These are phyloP conservation scores for Aspergillus quadricinctus DNA, from an alignment of 2,329 filamentous ascomycete species.

Conservation along the genomic window DNA sequence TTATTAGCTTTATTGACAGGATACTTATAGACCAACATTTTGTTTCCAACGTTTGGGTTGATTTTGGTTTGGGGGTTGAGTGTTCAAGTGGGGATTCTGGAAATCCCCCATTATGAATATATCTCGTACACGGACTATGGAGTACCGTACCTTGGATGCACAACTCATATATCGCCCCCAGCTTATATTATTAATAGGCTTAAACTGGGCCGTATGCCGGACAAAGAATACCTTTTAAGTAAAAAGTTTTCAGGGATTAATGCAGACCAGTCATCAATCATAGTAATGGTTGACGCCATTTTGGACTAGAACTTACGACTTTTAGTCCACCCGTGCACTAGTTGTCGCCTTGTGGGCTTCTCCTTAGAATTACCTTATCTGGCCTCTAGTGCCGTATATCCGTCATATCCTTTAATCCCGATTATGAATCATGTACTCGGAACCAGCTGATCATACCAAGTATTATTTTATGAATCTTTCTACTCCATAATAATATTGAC, in stretches of 20 bases:
- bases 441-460: not conserved
- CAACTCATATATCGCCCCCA: not conserved
- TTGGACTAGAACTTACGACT: not conserved
- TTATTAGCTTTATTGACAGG: not conserved
- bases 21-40: not conserved
- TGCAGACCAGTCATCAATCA: not conserved
- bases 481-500: not conserved
- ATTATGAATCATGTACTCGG: not conserved
- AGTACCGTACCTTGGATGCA: not conserved
- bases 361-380: not conserved
- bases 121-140: not conserved
- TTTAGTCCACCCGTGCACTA: not conserved
- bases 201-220: slow-evolving; percentile 14
- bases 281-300: slow-evolving; percentile 1
- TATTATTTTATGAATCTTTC: too few species aligned
- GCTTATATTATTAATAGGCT: slow-evolving; percentile 7
- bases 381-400: not conserved
- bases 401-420: not conserved
- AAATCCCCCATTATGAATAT: not conserved
- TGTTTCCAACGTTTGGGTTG: too few species aligned
- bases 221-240: slow-evolving; percentile 1
- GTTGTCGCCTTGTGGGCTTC: not conserved
- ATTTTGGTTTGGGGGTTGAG: not conserved
- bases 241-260: not conserved
- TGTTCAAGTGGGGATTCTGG: not conserved